A percentile compares a stretch with the other conserved stretches of the same genome.
phyloP scores from a whole-genome alignment of 1,284 basidiomycete genomes.

The Puccinia sorghi region DNA sequence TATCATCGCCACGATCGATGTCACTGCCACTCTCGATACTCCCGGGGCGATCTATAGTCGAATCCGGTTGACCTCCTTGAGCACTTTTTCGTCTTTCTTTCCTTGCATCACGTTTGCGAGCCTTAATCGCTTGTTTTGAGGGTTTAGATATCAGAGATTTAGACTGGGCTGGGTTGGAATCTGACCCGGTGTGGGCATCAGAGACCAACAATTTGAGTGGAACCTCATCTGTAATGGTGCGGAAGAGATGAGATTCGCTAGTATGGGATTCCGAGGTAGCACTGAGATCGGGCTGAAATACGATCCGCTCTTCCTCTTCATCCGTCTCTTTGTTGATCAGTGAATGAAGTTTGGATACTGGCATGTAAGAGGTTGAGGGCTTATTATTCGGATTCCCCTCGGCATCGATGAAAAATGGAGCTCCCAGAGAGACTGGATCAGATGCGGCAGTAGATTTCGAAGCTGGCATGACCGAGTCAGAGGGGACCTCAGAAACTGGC shows the following conservation, averaged over 20 bases:
- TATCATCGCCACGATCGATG: conserved; percentile 22
- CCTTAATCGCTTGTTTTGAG: background rate
- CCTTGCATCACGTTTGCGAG: background rate
- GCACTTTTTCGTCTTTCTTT: conserved; percentile 21
- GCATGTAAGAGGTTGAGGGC: background rate
- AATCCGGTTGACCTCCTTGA: background rate
- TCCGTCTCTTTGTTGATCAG: conserved; percentile 16
- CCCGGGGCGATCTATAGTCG: background rate
- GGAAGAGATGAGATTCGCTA: conserved; percentile 16
- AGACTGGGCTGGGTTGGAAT: background rate
- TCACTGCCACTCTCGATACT: conserved; percentile 14
- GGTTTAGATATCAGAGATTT: conserved; percentile 5
- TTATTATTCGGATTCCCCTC: conserved; percentile 8
- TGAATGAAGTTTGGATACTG: background rate
- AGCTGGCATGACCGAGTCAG: background rate
- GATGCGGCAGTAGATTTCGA: background rate
- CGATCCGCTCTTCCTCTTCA: conserved; percentile 25
- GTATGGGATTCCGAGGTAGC: background rate
- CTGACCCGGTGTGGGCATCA: no score
- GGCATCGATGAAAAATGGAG: conserved; percentile 17
- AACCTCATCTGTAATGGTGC: conserved; percentile 12
- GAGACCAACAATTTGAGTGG: background rate
- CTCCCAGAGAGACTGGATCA: background rate
- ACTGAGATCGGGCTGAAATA: conserved; percentile 9
- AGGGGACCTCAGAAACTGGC: background rate